Base-by-base conservation (phyloP, 768 basidiomycete genomes). In the Tylopilus sp. region DNA sequence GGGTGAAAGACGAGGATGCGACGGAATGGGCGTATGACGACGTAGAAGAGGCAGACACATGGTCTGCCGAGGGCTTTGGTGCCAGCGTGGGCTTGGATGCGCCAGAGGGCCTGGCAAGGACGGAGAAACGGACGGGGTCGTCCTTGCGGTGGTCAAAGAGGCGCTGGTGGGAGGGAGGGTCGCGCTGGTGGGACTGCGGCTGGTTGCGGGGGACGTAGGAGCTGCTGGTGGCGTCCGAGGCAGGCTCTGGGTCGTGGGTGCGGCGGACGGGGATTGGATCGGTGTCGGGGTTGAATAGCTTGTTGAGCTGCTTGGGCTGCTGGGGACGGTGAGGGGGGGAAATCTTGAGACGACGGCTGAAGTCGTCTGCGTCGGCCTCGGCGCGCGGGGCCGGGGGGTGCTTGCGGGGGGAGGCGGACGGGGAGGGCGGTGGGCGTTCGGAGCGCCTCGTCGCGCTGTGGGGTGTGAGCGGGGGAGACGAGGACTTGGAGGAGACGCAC, bases 81-180 rank as follows among this genome's bases (percentile, higher is more conserved):
- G 78, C 75, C 8, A 82, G 80, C 0, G 74, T 59, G 1, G 79
- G 76, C 7, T 79, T 78, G 36, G 65, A 64, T 46, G 61, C 64
- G 45, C 10, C 63, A 55, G 42, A 64, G 10, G 85, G 78, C 37
- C 84, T 80, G 5, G 81, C 73, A 31, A 83, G 78, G 30, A 85
- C 80, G 34, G 82, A 75, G 71, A 98, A 98, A 12, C 87, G 82
- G 29, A 93, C 82, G 0, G 97, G 92, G 67, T 98, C 92, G 67
- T 98, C 90, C 63, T 91, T 85, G 34, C 89, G 79, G 54, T 89
- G 91, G 65, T 98, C 93, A 53, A 93, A 95, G 0, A 97, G 81
- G 55, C 87, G 88, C 10, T 76, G 72, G 41, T 77, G 68, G 4
- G 76, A 60, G 14, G 57, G 64, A 14, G 69, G 47, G 10, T 28